Base-by-base conservation (phyloP, 805 yeast species). In the Teunomyces atbi region DNA sequence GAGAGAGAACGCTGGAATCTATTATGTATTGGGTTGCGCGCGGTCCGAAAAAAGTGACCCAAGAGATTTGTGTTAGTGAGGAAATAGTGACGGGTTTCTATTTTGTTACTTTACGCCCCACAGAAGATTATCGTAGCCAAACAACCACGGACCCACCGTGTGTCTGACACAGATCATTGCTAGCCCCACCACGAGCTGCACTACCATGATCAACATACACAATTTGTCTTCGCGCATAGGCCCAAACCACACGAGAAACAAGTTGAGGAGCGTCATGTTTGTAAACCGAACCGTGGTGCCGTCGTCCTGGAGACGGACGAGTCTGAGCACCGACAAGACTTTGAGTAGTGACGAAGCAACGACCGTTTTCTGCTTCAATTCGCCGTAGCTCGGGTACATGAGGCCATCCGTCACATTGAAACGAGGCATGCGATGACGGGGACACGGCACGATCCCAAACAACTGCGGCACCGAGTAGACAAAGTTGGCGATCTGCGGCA, bases 401-500 rank as follows among this genome's bases (percentile, higher is more conserved):
- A 84, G 67, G 1, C 92, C 90, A 49, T 87, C 84, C 12, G 73
- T 65, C 10, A 69, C 70, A 56, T 88, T 82, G 59, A 87, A 86
- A 51, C 73, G 77, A 1, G 99, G 99, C 61, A 94, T 61, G 58
- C 99, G 77, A 65, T 94, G 99, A 55, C 99, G 79, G 19, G 99
- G 99, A 60, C 98, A 94, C 3, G 94, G 96, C 15, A 94, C 84
- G 1, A 94, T 54, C 32, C 84, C 81, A 66, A 92, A 86, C 51
- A 94, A 66, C 65, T 94, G 99, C 1, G 99, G 98, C n/a, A 82
- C 79, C 0, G 96, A 89, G 66, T 90, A 94, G 16, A 89, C 54
- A 56, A 94, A 94, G 63, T 94, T 94, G 67, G 89, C 66, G 45
- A 94, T 87, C 68, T 94, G 99, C 2, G 98, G 98, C 35, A 89